A percentile compares a stretch with the other conserved stretches of the same genome.
These are phyloP conservation scores for Nasturtium officinale DNA, from an alignment of 345 rosid genomes.

Conservation along the genomic window DNA sequence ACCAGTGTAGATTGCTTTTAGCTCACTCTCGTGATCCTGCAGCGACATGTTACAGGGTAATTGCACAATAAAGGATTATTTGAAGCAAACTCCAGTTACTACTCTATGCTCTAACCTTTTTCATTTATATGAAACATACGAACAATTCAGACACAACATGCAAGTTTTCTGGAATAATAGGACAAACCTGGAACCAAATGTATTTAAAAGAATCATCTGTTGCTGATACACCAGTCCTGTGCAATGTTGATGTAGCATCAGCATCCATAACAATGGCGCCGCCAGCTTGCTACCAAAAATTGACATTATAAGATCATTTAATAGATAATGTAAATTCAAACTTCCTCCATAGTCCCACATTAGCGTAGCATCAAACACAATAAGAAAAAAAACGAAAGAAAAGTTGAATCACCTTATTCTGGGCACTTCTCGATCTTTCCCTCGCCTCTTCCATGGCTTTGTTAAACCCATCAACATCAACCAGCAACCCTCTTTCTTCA, in stretches of 20 bases:
- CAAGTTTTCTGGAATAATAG: not conserved
- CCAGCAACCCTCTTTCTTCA: slow-evolving; percentile 82
- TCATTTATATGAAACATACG: not conserved
- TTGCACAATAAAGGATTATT: not conserved
- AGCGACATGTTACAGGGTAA: not conserved
- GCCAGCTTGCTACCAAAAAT: slow-evolving; percentile 74
- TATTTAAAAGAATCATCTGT: slow-evolving; percentile 84
- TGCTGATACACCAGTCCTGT: slow-evolving; percentile 63
- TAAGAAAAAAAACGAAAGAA: not conserved
- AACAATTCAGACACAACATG: not conserved
- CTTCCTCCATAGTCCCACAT: not conserved
- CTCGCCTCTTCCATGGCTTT: slow-evolving; percentile 87
- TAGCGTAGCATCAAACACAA: slow-evolving; percentile 11
- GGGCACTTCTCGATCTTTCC: slow-evolving; percentile 92
- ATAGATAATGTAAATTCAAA: not conserved
- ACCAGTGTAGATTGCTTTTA: slow-evolving; percentile 88
- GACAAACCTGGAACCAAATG: slow-evolving; percentile 56
- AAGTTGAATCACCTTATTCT: slow-evolving; percentile 61
- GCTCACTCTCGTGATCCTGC: slow-evolving; percentile 71
- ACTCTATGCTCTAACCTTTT: not conserved
- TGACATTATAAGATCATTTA: slow-evolving; percentile 18
- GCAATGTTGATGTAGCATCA: slow-evolving; percentile 84
- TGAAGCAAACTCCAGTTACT: not conserved
- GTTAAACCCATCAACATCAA: slow-evolving; percentile 83
- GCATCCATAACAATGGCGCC: slow-evolving; percentile 89